phyloP scores from a whole-genome alignment of 495 filamentous ascomycete species.

The Penicillium canariense region DNA sequence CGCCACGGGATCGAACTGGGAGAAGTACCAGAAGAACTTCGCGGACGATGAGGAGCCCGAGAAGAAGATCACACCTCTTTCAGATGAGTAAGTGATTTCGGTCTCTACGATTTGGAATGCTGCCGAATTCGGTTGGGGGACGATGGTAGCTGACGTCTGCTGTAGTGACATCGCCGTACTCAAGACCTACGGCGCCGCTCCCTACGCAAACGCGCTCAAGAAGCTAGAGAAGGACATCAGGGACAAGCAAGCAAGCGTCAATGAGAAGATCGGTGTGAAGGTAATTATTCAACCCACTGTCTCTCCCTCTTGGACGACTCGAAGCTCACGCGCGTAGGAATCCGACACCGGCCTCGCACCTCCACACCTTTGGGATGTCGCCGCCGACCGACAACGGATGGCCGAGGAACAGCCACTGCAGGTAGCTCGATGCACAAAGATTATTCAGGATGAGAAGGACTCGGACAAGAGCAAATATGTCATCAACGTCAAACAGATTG shows the following conservation, averaged over 20 bases:
- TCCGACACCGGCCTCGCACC: conserved; percentile 97
- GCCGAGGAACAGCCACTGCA: conserved; percentile 96
- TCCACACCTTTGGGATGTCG: conserved; percentile 98
- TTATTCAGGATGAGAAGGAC: conserved; percentile 96
- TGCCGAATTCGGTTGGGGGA: conserved; percentile 8
- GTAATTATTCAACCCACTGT: conserved; percentile 34
- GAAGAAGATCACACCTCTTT: conserved; percentile 97
- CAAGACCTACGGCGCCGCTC: conserved; percentile 97
- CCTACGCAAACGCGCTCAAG: conserved; percentile 88
- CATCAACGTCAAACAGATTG: conserved; percentile 99
- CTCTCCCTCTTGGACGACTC: conserved; percentile 2
- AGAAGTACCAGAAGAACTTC: conserved; percentile 97
- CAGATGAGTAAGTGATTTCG: conserved; percentile 75
- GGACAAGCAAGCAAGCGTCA: conserved; percentile 91
- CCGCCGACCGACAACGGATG: conserved; percentile 97
- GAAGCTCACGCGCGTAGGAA: conserved; percentile 59
- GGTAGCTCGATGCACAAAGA: conserved; percentile 97
- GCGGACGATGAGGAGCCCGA: conserved; percentile 95
- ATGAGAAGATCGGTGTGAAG: conserved; percentile 93
- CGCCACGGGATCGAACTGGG: conserved; percentile 90
- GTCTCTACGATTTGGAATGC: neutral
- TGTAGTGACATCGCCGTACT: conserved; percentile 95
- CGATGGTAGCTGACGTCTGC: conserved; percentile 24
- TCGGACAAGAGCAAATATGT: conserved; percentile 99
- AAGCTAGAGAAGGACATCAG: conserved; percentile 98